Evolutionary conservation across 192 early-diverging fungal species (phyloP), one percentile per base, ranked within the genome.

Genomic region (Gaertneriomyces semiglobifer): DNA sequence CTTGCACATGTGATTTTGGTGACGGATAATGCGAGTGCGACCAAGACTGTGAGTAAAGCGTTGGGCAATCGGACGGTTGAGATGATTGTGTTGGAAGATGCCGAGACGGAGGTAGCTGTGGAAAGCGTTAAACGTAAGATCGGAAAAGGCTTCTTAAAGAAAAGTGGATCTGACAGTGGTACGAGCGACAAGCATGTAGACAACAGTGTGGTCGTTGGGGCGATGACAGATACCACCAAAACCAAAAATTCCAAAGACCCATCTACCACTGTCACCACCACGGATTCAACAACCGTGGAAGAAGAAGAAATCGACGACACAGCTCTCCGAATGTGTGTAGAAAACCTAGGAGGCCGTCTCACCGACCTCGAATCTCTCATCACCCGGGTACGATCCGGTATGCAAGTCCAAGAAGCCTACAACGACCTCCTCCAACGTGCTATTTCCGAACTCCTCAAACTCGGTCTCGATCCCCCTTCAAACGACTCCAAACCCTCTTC

Each of bases 1-100:
- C 71, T 93, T 53, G 95, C 94, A 3, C 92, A 99, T 75, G 93
- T 96, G 18, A 77, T 99, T 14, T 91, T 97, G 68, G 85, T 93
- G 5, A 88, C 84, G 63, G 84, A 88, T 65, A 93, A 89, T 69
- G 73, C 80, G 45, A 64, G 43, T 40, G 77, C 77, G 0, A 71
- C 77, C 40, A 92, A 90, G 63, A 81, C 77, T 5, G 69, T 96
- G 10, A 83, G 84, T 59, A 2, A 46, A 89, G 88, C 84, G 5
- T 73, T 92, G 42, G 86, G 91, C 8, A 84, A 78, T 47, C 85
- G 84, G 62, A 86, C 86, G 0, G 79, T 94, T 42, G 88, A 92
- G 48, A 74, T 70, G 12, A 78, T 90, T 46, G 63, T 79, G 5
- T 74, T 94, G n/a, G 66, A 79, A 7, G 92, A 94, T 73, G 92